phyloP scores from a whole-genome alignment of 805 yeast species.

The Candida broadrunensis region DNA sequence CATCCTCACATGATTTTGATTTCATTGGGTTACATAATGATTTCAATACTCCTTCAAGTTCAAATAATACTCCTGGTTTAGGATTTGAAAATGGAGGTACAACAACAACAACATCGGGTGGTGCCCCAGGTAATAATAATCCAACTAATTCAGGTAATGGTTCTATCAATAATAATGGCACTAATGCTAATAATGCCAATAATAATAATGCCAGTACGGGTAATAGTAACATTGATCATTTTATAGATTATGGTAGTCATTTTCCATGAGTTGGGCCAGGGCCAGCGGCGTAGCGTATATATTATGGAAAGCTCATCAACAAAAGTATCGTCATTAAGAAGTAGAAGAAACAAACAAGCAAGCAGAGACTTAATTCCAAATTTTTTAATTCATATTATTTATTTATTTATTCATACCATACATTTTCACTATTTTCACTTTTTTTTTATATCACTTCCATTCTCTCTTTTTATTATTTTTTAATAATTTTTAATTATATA shows the following conservation, averaged over 20 bases:
- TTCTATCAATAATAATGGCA: neutral
- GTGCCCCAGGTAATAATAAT: neutral
- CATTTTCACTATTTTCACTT: too few species aligned
- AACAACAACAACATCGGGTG: neutral
- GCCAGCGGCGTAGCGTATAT: too few species aligned
- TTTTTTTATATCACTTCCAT: too few species aligned
- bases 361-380: too few species aligned
- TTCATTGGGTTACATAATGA: neutral
- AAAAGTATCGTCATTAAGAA: too few species aligned
- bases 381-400: too few species aligned
- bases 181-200: neutral
- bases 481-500: too few species aligned
- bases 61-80: neutral
- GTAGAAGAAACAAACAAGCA: too few species aligned
- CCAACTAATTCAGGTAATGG: neutral
- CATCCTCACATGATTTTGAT: neutral
- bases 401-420: too few species aligned
- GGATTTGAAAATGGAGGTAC: neutral
- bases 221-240: neutral
- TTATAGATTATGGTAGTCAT: neutral
- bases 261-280: neutral
- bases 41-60: neutral
- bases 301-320: too few species aligned
- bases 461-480: too few species aligned
- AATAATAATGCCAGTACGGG: neutral